Evolutionary conservation across 2,329 filamentous ascomycete species (phyloP), one percentile per base, ranked within the genome.

Genomic region (Aureobasidium pullulans): DNA sequence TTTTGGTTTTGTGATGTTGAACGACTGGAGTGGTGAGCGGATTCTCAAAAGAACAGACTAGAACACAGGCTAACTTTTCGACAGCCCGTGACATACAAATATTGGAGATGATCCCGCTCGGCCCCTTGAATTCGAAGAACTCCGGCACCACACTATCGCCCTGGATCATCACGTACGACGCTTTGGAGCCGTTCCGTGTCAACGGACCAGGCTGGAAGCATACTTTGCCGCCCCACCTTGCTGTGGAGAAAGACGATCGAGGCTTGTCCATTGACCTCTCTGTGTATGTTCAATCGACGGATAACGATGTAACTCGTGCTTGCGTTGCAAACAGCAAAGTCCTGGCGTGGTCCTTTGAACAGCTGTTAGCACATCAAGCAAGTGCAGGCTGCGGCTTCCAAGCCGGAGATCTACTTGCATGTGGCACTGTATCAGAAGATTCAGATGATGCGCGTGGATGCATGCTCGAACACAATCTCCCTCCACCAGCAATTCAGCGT

Each of bases 1-100:
- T 15, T 86, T 86, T 66, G 84, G 84, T 0, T 73, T 84, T n/a
- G 79, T 84, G 0, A 69, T 87, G 39, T 65, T 86, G 11, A 86
- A 86, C 62, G 83, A 86, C 62, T 87, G 84, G 84, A 80, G 76
- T 54, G 74, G 72, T 72, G 60, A 66, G 69, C 67, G 23, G 15
- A 13, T 29, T 10, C 15, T 5, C n/a, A 23, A 4, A 44, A 7
- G 19, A 16, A 61, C 34, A 10, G 60, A 6, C 44, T 10, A 42
- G 15, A 2, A 15, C 32, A 31, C 8, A 59, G 57, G 72, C 60
- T 64, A 28, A 64, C 37, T 13, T 5, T 11, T 8, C 29, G 29
- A 32, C 7, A 56, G 80, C 82, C 19, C 74, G 83, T n/a, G 84
- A 86, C 66, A 82, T 87, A 19, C 84, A 86, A 67, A 76, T 71